Percentiles rank a stretch among this genome's conserved stretches.
Conservation (phyloP, 2,329 filamentous ascomycete genomes). For the Ceratocystis eucalypticola region DNA sequence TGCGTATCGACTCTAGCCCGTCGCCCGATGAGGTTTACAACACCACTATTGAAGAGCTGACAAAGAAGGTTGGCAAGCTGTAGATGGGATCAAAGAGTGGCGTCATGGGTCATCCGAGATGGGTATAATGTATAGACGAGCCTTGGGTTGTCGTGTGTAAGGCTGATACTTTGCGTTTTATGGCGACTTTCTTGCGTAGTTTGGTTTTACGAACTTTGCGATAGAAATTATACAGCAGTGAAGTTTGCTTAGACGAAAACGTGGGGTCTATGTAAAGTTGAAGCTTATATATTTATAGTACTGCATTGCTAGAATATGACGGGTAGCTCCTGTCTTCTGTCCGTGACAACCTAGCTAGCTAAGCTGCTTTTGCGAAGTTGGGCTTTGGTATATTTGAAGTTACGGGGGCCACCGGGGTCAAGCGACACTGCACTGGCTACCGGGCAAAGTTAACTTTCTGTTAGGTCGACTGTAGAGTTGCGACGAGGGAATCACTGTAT, state of each 20-base stretch:
- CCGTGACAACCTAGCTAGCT: no score
- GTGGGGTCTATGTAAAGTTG: not conserved
- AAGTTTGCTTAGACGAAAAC: not conserved
- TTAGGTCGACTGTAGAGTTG: no score
- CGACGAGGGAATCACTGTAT: no score
- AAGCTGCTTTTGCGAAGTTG: no score
- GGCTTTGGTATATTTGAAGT: no score
- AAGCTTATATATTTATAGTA: not conserved
- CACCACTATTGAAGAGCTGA: slow-evolving; percentile 39
- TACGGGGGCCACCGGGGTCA: no score
- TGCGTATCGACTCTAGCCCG: slow-evolving; percentile 63
- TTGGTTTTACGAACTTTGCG: no score
- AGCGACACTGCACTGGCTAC: no score
- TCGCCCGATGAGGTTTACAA: slow-evolving; percentile 48
- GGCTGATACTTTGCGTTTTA: no score
- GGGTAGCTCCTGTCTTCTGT: no score
- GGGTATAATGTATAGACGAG: not conserved
- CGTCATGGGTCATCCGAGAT: not conserved
- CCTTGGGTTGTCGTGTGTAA: not conserved
- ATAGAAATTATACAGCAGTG: not conserved
- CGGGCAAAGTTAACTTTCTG: no score
- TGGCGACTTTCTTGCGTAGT: no score
- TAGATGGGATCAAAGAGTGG: not conserved
- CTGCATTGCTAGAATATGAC: not conserved
- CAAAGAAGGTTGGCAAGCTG: slow-evolving; percentile 32